Evolutionary conservation across 2,329 filamentous ascomycete genomes (phyloP), one percentile per base, ranked within the genome.

Genomic region (Sporothrix globosa): DNA sequence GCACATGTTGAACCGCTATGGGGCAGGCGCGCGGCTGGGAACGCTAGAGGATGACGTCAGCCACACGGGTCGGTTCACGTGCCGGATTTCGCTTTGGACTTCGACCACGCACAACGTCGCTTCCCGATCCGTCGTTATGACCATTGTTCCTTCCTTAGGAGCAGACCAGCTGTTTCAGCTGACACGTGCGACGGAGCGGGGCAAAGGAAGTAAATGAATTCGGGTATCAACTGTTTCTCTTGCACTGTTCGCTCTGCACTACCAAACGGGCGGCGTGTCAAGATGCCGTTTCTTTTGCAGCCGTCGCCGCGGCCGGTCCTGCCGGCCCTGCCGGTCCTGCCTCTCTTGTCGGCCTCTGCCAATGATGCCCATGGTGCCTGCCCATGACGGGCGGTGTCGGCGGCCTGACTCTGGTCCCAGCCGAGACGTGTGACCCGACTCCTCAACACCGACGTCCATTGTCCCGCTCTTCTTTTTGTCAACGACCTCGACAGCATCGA

Each of bases 211-310:
- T 27, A 14, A 7, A 61, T 17, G 53, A 60, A 61, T 46, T 46
- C 39, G 39, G 34, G 34, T 61, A 46, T 61, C 58, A 39, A 63
- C 21, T 63, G 39, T 9, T 44, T 46, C 39, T 24, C 58, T 2
- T 24, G 5, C 27, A 11, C 30, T 41, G 9, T 11, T 48, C 30
- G 21, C 27, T 14, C 21, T 63, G 27, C 27, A 30, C 41, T 48
- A 44, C 41, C 58, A 44, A 27, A 19, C 58, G 41, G 41, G 56
- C 7, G 56, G 21, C 21, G 58, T 13, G 13, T 63, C 58, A 5
- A 48, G 14, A 13, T 48, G n/a, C n/a, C 58, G 10, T 10, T 41
- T 46, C 41, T 63, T 63, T 21, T 63, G 58, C 39, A 63, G 39
- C 39, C 21, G 41, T 21, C 39, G 39, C 41, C 58, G 58, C 14